These are phyloP conservation scores for Monosporascus cannonballus DNA, from an alignment of 2,329 filamentous ascomycete species.

Conservation along the genomic window DNA sequence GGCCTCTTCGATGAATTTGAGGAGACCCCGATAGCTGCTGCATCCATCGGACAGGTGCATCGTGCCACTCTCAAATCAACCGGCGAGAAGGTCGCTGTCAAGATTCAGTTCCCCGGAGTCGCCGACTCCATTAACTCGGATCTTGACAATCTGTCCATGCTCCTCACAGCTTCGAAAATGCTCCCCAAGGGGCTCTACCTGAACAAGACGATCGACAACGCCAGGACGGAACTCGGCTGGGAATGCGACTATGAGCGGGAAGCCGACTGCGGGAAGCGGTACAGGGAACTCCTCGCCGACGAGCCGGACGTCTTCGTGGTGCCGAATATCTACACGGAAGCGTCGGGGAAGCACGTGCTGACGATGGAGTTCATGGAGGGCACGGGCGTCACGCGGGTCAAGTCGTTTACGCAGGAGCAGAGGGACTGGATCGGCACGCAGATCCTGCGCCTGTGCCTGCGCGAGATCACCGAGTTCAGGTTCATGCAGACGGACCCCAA, in stretches of 20 bases:
- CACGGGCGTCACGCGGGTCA: conserved; percentile 74
- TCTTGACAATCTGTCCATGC: conserved; percentile 83
- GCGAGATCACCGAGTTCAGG: conserved; percentile 88
- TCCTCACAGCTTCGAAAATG: conserved; percentile 84
- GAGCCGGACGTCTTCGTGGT: conserved; percentile 72
- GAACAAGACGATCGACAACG: conserved; percentile 96
- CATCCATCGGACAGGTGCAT: conserved; percentile 96
- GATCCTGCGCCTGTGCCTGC: conserved; percentile 82
- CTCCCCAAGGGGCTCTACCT: conserved; percentile 89
- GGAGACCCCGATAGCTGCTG: conserved; percentile 87
- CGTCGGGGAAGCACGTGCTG: conserved; percentile 78
- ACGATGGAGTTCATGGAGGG: conserved; percentile 93
- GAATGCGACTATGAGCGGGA: conserved; percentile 95
- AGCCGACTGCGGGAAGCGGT: conserved; percentile 72
- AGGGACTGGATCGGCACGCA: conserved; percentile 95
- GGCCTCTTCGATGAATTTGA: conserved; percentile 79
- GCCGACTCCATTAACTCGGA: conserved; percentile 95
- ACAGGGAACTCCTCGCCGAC: conserved; percentile 68
- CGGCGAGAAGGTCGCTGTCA: conserved; percentile 77
- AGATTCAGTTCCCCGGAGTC: conserved; percentile 95
- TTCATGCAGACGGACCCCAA: conserved; percentile 99
- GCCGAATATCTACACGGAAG: conserved; percentile 70
- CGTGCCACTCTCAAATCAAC: conserved; percentile 72
- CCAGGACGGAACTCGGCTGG: conserved; percentile 86
- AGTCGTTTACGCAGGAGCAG: conserved; percentile 69